Percentiles rank a stretch among this genome's conserved stretches.
These are phyloP conservation scores for Ceratobasidium sp. DNA, from an alignment of 1,284 basidiomycete genomes.

Conservation along the genomic window DNA sequence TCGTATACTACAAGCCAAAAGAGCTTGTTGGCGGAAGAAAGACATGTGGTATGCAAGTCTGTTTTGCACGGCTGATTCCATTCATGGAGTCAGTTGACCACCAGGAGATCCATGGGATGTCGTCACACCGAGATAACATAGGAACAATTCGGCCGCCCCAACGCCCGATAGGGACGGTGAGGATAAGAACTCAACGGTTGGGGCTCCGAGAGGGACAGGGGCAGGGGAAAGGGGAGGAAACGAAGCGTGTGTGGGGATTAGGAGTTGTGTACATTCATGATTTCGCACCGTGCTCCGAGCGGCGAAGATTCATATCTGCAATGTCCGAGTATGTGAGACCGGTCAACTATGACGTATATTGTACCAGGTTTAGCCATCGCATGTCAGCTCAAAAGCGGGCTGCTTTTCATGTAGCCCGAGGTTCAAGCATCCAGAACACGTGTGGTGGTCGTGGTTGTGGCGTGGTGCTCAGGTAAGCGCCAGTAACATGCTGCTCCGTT, in stretches of 20 bases:
- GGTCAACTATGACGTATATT: conserved; percentile 4
- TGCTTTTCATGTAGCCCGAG: not conserved
- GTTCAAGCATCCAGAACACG: not conserved
- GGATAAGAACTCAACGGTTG: conserved; percentile 10
- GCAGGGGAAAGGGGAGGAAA: conserved; percentile 16
- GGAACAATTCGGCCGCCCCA: conserved; percentile 4
- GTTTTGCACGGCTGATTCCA: conserved; percentile 1
- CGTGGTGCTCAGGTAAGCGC: not conserved
- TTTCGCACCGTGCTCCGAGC: conserved; percentile 5
- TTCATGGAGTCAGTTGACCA: conserved; percentile 23
- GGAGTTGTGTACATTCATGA: not conserved
- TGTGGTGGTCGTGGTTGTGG: not conserved
- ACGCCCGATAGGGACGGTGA: not conserved
- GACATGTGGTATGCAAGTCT: not conserved
- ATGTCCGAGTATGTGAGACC: not conserved
- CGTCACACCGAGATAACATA: conserved; percentile 19
- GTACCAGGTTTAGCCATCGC: not conserved
- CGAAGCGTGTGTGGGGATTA: conserved; percentile 14
- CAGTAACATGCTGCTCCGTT: not conserved
- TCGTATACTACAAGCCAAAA: not conserved
- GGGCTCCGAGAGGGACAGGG: conserved; percentile 15
- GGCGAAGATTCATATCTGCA: not conserved
- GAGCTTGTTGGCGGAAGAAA: conserved; percentile 13
- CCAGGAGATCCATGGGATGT: not conserved
- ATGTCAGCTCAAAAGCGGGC: not conserved